Percentiles rank a stretch among this genome's conserved stretches.
phyloP scores from a whole-genome alignment of 306 rosid species.

The Erythrophleum fordii region DNA sequence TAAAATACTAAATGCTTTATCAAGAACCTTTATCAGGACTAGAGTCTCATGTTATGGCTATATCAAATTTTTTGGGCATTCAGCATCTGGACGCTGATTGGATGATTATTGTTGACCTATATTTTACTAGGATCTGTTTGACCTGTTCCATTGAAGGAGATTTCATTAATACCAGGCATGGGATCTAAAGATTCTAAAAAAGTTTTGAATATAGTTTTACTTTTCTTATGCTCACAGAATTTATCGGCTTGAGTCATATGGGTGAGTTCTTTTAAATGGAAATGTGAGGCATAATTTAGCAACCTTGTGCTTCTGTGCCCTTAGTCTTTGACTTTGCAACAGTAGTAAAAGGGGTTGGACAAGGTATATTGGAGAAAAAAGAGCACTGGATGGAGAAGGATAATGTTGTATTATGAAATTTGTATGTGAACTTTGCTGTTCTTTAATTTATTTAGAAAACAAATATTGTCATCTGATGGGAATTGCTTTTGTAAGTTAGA shows the following conservation, averaged over 20 bases:
- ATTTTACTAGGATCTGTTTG: not conserved
- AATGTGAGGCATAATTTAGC: not conserved
- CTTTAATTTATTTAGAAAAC: not conserved
- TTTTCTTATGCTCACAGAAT: constrained; percentile 9
- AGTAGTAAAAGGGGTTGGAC: constrained; percentile 31
- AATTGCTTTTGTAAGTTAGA: not conserved
- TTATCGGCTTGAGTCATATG: not conserved
- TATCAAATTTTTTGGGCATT: constrained; percentile 21
- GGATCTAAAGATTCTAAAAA: constrained; percentile 16
- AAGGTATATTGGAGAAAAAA: constrained; percentile 20
- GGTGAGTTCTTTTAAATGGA: constrained; percentile 16
- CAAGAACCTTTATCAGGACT: not conserved
- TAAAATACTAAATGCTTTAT: constrained; percentile 11
- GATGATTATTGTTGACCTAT: not conserved
- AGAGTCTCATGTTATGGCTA: not conserved
- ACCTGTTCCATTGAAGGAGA: constrained; percentile 12
- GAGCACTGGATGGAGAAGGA: constrained; percentile 22
- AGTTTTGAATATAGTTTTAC: not conserved
- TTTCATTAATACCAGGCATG: constrained; percentile 1
- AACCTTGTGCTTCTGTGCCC: not conserved
- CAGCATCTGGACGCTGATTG: constrained; percentile 17
- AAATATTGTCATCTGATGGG: constrained; percentile 15
- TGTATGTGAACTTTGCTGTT: constrained; percentile 4
- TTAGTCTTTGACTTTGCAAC: constrained; percentile 19
- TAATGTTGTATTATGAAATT: constrained; percentile 23